These are phyloP conservation scores for Persicaria tinctoria DNA, from an alignment of 148 eudicot species.

Conservation along the genomic window DNA sequence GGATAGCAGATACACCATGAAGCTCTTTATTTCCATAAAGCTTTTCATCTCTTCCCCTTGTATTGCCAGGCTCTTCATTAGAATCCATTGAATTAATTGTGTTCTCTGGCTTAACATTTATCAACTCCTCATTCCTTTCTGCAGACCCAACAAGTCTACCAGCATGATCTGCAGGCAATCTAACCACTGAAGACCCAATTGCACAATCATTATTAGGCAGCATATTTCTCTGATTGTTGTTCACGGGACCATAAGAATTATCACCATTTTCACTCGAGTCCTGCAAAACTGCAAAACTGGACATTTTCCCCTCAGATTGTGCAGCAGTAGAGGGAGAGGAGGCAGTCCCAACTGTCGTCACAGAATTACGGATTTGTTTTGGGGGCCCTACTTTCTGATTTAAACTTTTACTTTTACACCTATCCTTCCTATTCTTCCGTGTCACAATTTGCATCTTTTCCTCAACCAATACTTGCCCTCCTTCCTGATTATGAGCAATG, in stretches of 20 bases:
- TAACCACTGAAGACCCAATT: constrained; percentile 18
- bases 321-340: constrained; percentile 27
- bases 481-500: constrained; percentile 42
- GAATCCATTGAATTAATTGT: constrained; percentile 23
- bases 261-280: constrained; percentile 17
- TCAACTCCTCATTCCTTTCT: constrained; percentile 20
- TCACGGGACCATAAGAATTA: constrained; percentile 21
- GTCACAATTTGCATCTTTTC: constrained; percentile 36
- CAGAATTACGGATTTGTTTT: constrained; percentile 25
- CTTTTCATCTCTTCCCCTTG: constrained; percentile 21
- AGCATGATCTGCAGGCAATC: constrained; percentile 18
- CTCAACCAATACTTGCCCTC: constrained; percentile 21
- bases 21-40: constrained; percentile 18
- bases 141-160: constrained; percentile 18
- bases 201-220: constrained; percentile 9
- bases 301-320: constrained; percentile 24
- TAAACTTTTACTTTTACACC: constrained; percentile 42
- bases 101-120: constrained; percentile 19
- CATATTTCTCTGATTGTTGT: constrained; percentile 16
- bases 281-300: constrained; percentile 19
- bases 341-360: constrained; percentile 22
- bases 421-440: constrained; percentile 56
- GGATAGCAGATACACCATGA: constrained; percentile 21
- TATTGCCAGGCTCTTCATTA: constrained; percentile 16
- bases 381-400: constrained; percentile 26